Base-by-base conservation (phyloP, 148 eudicot species). In the Simmondsia chinensis region DNA sequence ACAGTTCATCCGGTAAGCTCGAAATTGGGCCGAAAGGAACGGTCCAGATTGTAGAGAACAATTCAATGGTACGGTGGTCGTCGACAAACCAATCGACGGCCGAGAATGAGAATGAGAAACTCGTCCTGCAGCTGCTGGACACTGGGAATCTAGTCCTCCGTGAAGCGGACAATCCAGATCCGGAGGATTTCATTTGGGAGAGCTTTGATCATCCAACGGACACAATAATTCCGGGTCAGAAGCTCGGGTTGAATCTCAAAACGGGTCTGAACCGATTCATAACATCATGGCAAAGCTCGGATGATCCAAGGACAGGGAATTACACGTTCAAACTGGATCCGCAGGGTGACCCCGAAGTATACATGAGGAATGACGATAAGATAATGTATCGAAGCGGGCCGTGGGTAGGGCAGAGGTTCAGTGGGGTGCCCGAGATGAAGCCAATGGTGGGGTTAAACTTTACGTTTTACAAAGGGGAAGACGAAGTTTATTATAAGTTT, bases 371-470 rank as follows among this genome's bases (percentile, higher is more conserved):
- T 9, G 66, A 38, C 37, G 39, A 31, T 5, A 1, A 22, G 3
- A 46, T 52, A 0, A 11, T 30, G 0, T 85, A 73, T 7, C 46
- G 93, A 33, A 74, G 85, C 30, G 97, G 97, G 25, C 83, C 97
- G 8, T 89, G 97, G 97, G 82, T 84, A 9, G 95, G 97, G 18
- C 57, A 52, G 10, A 40, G 86, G 35, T 78, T 84, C 37, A 81
- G 93, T 25, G 97, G 95, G 0, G 80, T 82, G 1, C 84, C 97
- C 7, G 76, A 80, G 22, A 80, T 80, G 83, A 66, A 54, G 0
- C 22, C 75, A 0, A 57, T 41, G 13, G 15, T 51, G 2, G 54
- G 51, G 10, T 27, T 87, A 13, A 51, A 56, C 0, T 74, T 77
- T 26, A 33, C 49, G 0, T 79, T 79, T 34, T 20, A 32, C 0